Base-by-base conservation (phyloP, 2,329 filamentous ascomycete species). In the Fusarium cyanostomum region DNA sequence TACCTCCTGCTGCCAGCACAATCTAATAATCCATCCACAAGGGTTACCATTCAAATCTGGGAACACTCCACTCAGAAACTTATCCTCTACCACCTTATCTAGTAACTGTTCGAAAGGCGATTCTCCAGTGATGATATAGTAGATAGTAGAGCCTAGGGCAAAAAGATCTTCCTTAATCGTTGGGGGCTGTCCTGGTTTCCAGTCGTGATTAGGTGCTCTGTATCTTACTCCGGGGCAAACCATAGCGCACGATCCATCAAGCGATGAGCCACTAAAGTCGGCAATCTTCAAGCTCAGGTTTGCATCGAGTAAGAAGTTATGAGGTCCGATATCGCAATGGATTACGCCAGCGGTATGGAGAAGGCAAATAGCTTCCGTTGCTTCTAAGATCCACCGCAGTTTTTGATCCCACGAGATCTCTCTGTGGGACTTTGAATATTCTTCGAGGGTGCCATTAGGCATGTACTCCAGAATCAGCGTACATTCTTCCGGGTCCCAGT, bases 301-400 rank as follows among this genome's bases (percentile, higher is more conserved):
- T 16, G 13, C n/a, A 30, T 50, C 33, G 11, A 50, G 31, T 10
- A 50, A 16, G 21, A 50, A 50, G 24, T 50, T 50, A 12, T 30
- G 46, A 10, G 46, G 46, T 6, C 21, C 24, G 5, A 50, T 15
- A 30, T 50, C 46, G 5, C n/a, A 30, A 16, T 50, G 46, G 8
- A 50, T 30, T 9, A 50, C n/a, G 8, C 34, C 34, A 13, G 12
- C 2, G 11, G 13, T n/a, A 31, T 50, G 46, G 2, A 50, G 13
- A 30, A 28, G 7, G 9, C 7, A 5, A 2, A 50, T 11, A 5
- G 21, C 46, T 12, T 50, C 21, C 4, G 46, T 21, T 7, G 55
- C 56, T 27, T 60, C 45, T 27, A 52, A 37, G 7, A 41, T 37
- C 56, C 56, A 60, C 18, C 8, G 18, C 42, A 12, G 27, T 26